These are phyloP conservation scores for Leptographium galeiforme DNA, from an alignment of 2,329 filamentous ascomycete species.

Conservation along the genomic window DNA sequence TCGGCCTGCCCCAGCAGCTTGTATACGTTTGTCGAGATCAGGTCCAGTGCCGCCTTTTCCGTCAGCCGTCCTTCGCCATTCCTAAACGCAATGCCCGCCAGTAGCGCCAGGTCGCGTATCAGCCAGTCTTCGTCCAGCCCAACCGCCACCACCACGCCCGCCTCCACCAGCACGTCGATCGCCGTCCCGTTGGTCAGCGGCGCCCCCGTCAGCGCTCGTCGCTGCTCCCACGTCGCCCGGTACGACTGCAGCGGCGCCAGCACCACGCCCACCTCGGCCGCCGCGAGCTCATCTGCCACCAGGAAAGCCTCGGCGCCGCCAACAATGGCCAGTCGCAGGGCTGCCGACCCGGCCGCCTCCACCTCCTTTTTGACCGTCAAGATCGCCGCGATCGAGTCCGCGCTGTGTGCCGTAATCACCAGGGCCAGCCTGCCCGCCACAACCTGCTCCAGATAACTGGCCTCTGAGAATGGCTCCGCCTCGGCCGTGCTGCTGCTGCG, in stretches of 20 bases:
- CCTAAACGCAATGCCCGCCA: conserved; percentile 44
- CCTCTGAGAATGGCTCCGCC: conserved; percentile 30
- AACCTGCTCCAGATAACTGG: conserved; percentile 38
- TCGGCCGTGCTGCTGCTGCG: conserved; percentile 8
- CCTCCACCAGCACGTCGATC: conserved; percentile 41
- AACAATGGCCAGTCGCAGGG: conserved; percentile 40
- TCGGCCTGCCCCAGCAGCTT: conserved; percentile 38
- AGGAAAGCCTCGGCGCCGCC: conserved; percentile 52
- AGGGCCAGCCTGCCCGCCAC: conserved; percentile 40
- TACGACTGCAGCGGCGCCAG: conserved; percentile 46
- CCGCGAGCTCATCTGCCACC: conserved; percentile 42
- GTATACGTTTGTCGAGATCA: conserved; percentile 44
- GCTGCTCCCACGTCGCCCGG: conserved; percentile 44
- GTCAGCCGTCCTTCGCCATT: conserved; percentile 42
- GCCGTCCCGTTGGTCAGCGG: conserved; percentile 53
- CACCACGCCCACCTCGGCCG: conserved; percentile 43
- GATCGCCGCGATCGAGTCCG: conserved; percentile 46
- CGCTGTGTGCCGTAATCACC: conserved; percentile 46
- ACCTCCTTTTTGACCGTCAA: conserved; percentile 45
- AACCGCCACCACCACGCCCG: conserved; percentile 44
- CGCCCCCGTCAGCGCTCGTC: conserved; percentile 47
- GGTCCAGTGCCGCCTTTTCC: conserved; percentile 39
- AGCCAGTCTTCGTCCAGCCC: conserved; percentile 50
- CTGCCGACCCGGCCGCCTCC: conserved; percentile 24
- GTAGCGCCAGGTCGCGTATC: conserved; percentile 43